Base-by-base conservation (phyloP, 2,329 filamentous ascomycete genomes). In the Xylariales sp. region DNA sequence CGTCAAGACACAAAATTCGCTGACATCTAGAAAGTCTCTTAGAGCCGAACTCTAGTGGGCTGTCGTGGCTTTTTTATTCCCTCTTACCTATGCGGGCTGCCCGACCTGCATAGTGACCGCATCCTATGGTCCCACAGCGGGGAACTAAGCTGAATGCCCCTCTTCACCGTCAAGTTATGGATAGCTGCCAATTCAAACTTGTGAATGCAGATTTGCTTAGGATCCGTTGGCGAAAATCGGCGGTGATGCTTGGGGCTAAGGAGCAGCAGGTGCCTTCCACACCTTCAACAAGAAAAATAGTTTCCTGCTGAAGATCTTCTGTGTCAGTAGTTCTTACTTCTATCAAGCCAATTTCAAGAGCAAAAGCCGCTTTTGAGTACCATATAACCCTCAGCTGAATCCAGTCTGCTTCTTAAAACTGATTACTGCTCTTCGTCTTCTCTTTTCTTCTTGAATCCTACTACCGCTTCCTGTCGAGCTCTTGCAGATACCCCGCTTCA, bases 51-150 rank as follows among this genome's bases (percentile, higher is more conserved):
- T 24, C 38, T 27, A 24, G 38, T 33, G 21, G 36, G 36, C 25
- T 6, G 14, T 8, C 25, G 11, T 14, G n/a, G 29, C 12, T 12
- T 31, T 31, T 32, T 32, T 14, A 21, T 21, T 28, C 28, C 28
- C 24, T 9, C 21, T 14, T 15, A 15, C n/a, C 33, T 25, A 28
- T 14, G 33, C 33, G 38, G 38, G 21, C 15, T 29, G 25, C 4
- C 29, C 28, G 31, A 14, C 42, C 48, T 50, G 52, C 52, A 46
- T 46, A 43, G 51, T 51, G 52, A 53, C 43, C 47, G 42, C 49
- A 55, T 52, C 19, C 31, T 25, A 14, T 8, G 29, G 29, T 32
- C 37, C 45, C 45, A 46, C 49, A 47, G 53, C 49, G 53, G 53
- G 54, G 38, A 33, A 34, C 19, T 29, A 31, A 22, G 25, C 25